Evolutionary conservation across 108 stramenopile genomes (phyloP).

Genomic region (Cylindrotheca fusiformis): DNA sequence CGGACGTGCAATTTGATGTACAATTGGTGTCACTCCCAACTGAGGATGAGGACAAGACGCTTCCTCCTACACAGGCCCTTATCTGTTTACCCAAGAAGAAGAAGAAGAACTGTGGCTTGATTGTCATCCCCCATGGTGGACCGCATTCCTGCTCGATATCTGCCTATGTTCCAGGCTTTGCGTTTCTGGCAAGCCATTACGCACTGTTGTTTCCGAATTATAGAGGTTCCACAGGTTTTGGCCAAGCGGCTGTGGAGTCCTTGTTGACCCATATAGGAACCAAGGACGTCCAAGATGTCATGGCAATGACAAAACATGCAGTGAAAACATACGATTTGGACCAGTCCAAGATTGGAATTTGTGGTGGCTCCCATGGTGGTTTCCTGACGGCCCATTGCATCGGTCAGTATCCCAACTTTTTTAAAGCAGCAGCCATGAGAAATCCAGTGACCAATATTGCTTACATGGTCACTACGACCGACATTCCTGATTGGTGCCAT

Average conservation of each 20-base stretch:
- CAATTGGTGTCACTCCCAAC: constrained; percentile 38
- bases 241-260: constrained; percentile 58
- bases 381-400: constrained; percentile 84
- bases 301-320: constrained; percentile 48
- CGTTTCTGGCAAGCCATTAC: constrained; percentile 63
- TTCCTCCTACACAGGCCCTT: constrained; percentile 48
- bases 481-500: constrained; percentile 94
- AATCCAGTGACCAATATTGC: constrained; percentile 95
- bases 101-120: constrained; percentile 53
- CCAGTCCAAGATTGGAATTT: constrained; percentile 57
- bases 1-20: constrained; percentile 15
- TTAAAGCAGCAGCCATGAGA: constrained; percentile 85
- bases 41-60: constrained; percentile 32
- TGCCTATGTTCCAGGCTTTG: constrained; percentile 57
- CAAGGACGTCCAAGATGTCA: constrained; percentile 76
- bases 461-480: constrained; percentile 81
- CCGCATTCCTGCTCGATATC: constrained; percentile 66
- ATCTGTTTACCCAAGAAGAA: constrained; percentile 47
- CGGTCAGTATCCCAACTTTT: constrained; percentile 81
- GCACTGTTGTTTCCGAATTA: constrained; percentile 86
- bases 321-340: constrained; percentile 43
- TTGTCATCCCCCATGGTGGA: constrained; percentile 81
- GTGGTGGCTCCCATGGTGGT: constrained; percentile 93
- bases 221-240: constrained; percentile 83
- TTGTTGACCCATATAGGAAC: constrained; percentile 64